Evolutionary conservation across 169 alveolate species (phyloP), one percentile per base, ranked within the genome.

Genomic region (Plasmodium adleri): DNA sequence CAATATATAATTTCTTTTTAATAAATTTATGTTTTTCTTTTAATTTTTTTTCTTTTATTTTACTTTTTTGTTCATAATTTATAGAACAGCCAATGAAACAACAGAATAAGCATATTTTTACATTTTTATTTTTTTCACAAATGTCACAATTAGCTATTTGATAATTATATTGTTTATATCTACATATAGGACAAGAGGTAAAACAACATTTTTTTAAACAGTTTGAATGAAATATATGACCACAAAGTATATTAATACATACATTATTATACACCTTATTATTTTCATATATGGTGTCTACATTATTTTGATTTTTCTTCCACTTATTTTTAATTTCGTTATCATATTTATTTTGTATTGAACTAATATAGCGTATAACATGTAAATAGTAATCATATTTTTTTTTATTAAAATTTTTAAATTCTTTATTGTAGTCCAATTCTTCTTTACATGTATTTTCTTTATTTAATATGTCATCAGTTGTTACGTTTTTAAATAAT

Each of bases 131-230:
- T 64, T 64, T 76, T 43, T 76, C 75, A 49, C 89, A 76, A 47
- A 76, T 68, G 63, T 76, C 76, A 20, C 89, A 76, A 76, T 64
- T 76, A 22, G 89, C 89, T 76, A 76, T 64, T 70, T 76, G 67
- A 76, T 76, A 76, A 64, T 76, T 76, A 43, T 76, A 76, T 68
- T 76, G 89, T 43, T 76, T 76, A 76, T 76, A 76, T 58, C 89
- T 28, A 17, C 89, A 76, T 28, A 76, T 76, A 6, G 89, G 89
- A 24, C 89, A 76, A 15, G 89, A 76, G 0, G 89, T 76, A 22
- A 76, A 76, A 39, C 89, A 76, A 47, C 89, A 76, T 50, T 64
- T 76, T 52, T 76, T 76, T 39, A 76, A 68, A 76, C 89, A 76
- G 26, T 56, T 76, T 1, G 89, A 76, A 64, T 76, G 89, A 68